phyloP scores from a whole-genome alignment of 2,329 filamentous ascomycete species.

The Fonsecaea nubica region DNA sequence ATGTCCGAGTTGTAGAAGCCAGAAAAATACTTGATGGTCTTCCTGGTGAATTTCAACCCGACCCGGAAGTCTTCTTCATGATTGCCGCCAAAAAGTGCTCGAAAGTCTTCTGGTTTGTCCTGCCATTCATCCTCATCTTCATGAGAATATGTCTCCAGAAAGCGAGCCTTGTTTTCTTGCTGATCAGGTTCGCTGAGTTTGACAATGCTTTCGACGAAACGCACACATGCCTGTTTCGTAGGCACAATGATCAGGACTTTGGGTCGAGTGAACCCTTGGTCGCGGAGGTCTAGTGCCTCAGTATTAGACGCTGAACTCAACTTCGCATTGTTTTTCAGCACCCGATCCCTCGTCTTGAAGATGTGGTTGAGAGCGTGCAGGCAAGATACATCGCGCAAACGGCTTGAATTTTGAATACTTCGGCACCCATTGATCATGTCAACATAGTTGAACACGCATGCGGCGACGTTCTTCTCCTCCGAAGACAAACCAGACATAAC shows the following conservation, averaged over 20 bases:
- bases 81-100: constrained; percentile 88
- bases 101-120: constrained; percentile 84
- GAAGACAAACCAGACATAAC: constrained; percentile 61
- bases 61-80: constrained; percentile 97
- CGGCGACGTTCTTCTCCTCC: constrained; percentile 69
- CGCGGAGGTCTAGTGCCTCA: constrained; percentile 73
- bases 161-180: constrained; percentile 92
- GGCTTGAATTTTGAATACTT: constrained; percentile 70
- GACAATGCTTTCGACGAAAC: constrained; percentile 77
- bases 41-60: constrained; percentile 95
- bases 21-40: constrained; percentile 92
- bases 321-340: constrained; percentile 90
- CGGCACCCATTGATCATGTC: constrained; percentile 80
- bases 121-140: constrained; percentile 69
- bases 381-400: constrained; percentile 73
- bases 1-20: constrained; percentile 97
- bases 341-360: constrained; percentile 87
- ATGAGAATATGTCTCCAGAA: constrained; percentile 80
- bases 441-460: constrained; percentile 79
- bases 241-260: constrained; percentile 91
- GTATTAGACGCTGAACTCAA: constrained; percentile 70
- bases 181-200: constrained; percentile 81
- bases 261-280: constrained; percentile 94
- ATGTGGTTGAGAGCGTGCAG: constrained; percentile 91
- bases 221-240: constrained; percentile 83